A percentile compares a stretch with the other conserved stretches of the same genome.
These are phyloP conservation scores for Coleophoma crateriformis DNA, from an alignment of 2,329 filamentous ascomycete genomes.

Conservation along the genomic window DNA sequence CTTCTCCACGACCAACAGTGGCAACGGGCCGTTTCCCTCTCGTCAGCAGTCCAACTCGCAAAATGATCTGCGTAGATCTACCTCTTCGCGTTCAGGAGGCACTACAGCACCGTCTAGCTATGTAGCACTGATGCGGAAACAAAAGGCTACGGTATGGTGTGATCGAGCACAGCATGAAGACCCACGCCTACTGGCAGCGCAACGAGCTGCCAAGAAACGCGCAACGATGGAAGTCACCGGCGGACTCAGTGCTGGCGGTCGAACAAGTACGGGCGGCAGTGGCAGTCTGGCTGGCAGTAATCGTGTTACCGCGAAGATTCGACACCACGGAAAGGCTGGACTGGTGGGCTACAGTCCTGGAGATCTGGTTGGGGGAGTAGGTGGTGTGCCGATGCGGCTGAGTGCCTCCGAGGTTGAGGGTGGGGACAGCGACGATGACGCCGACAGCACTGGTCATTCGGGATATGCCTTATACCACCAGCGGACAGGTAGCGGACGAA, in stretches of 20 bases:
- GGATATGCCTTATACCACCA: conserved; percentile 54
- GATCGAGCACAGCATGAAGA: conserved; percentile 92
- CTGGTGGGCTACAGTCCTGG: conserved; percentile 71
- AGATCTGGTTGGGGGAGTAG: conserved; percentile 61
- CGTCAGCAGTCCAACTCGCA: conserved; percentile 40
- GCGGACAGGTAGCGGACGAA: conserved; percentile 68
- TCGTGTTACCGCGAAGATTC: conserved; percentile 78
- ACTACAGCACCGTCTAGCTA: conserved; percentile 60
- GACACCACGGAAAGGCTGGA: conserved; percentile 77
- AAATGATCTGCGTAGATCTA: conserved; percentile 65
- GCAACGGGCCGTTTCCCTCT: conserved; percentile 40
- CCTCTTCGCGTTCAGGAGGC: conserved; percentile 69
- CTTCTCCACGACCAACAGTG: conserved; percentile 60
- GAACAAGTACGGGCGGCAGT: conserved; percentile 30
- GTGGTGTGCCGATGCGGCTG: conserved; percentile 82
- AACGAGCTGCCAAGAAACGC: conserved; percentile 80
- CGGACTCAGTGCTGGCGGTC: conserved; percentile 40
- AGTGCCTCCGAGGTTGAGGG: conserved; percentile 95
- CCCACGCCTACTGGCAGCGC: conserved; percentile 73
- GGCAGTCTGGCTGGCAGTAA: conserved; percentile 28
- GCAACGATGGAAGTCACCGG: conserved; percentile 74
- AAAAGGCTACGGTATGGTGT: conserved; percentile 98
- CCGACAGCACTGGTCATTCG: conserved; percentile 33
- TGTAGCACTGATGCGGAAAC: conserved; percentile 90
- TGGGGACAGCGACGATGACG: conserved; percentile 75